These are phyloP conservation scores for Globisporangium cederbergense DNA, from an alignment of 352 stramenopile species.

Conservation along the genomic window DNA sequence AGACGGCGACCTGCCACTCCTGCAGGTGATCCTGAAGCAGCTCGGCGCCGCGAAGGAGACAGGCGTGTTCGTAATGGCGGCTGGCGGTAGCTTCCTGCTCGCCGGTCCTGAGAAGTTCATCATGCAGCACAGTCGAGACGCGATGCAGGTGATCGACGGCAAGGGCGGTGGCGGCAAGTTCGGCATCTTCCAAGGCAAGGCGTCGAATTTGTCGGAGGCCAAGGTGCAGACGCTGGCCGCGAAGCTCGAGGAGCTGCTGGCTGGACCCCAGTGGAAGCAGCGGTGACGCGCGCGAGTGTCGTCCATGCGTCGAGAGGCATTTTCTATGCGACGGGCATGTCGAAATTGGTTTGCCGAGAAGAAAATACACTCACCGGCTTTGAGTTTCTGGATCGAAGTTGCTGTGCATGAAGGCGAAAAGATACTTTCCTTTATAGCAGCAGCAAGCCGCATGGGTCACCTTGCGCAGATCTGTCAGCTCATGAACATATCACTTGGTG, in stretches of 20 bases:
- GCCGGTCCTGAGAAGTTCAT: conserved; percentile 53
- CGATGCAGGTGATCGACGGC: conserved; percentile 57
- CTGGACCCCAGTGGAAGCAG: not conserved
- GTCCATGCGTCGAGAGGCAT: no score
- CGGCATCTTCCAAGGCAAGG: conserved; percentile 79
- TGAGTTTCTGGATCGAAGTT: no score
- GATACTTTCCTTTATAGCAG: no score
- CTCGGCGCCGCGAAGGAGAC: not conserved
- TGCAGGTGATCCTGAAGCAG: conserved; percentile 7
- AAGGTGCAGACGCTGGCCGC: conserved; percentile 40
- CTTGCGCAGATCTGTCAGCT: not conserved
- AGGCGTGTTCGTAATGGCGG: not conserved
- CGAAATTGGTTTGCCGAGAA: no score
- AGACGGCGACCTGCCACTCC: not conserved
- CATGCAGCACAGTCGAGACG: conserved; percentile 37
- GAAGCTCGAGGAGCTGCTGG: conserved; percentile 37
- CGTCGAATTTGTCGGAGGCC: conserved; percentile 28
- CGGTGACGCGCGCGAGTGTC: no score
- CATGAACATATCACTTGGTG: no score
- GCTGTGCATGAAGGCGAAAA: no score
- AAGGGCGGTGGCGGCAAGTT: conserved; percentile 76
- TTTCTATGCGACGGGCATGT: no score
- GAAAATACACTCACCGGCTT: no score
- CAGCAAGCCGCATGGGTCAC: no score
- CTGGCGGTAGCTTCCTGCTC: conserved; percentile 41